Base-by-base conservation (phyloP, 139 green algal genomes). In the Coccomyxa sp. region DNA sequence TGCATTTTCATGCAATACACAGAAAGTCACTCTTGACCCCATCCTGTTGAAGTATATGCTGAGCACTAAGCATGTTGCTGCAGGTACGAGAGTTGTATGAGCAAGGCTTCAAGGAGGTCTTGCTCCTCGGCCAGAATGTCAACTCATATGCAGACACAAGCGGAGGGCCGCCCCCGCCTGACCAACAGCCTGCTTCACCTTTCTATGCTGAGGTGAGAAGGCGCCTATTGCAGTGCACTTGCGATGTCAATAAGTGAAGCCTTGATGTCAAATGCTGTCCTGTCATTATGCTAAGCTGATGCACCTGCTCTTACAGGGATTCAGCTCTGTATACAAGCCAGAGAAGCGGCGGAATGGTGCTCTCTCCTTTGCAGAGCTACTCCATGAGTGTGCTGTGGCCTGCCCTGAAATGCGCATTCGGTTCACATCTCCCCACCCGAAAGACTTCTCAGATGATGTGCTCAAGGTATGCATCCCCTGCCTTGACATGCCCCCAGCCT, bases 381-480 rank as follows among this genome's bases (percentile, higher is more conserved):
- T 98, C 50, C 85, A 94, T 31, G 18, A 37, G 7, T 88, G 95
- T 29, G 89, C 94, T 0, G 44, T 2, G 2, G 78, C 94, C 10
- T 86, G 96, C 79, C 88, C 89, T 1, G 92, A 98, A 80, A 93
- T 98, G 86, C 85, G 94, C 36, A 85, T 98, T 64, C 91, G 94
- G 22, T 98, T 98, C 83, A 98, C 94, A 10, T 94, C 86, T 0
- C 94, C 94, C 37, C 94, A 98, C 78, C 94, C 94, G 1, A 98
- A 97, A 58, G 92, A 95, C 79, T 95, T 95, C 78, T 88, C 81
- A 10, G 83, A 91, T 77, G 89, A 93, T n/a, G 89, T 94, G n/a
- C 69, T 95, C 33, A 55, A 88, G 71, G 89, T 91, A 22, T 6
- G 77, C 16, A 41, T 41, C 16, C 69, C 33, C 34, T 74, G 69